Base-by-base conservation (phyloP, 1,284 basidiomycete genomes). In the Leccinum subrobustum region DNA sequence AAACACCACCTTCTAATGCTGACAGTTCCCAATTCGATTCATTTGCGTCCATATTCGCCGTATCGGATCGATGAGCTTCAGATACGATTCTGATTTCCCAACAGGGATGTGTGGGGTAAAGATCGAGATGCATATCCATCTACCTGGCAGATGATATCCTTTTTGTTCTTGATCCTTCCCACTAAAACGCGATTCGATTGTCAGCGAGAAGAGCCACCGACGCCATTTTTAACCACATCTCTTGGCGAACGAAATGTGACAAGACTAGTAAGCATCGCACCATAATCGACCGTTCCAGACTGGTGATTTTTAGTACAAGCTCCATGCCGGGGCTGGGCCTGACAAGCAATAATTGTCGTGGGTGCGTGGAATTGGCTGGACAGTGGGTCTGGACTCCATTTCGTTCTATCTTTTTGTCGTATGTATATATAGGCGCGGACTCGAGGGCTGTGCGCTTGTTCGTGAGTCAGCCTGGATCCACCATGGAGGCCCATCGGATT, bases 271-370 rank as follows among this genome's bases (percentile, higher is more conserved):
- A 48, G 14, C 47, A 12, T 23, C 52, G 18, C 18, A 12, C 9
- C 42, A 18, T 6, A 44, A 44, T 54, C 52, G 63, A 65, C 23
- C 60, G 55, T n/a, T 65, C 63, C 27, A 65, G 62, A 64, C 53
- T 9, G 20, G 44, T 1, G 1, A 23, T 25, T 35, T 44, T 44
- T 44, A 20, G 42, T 6, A 29, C 27, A 27, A 6, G 18, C 42
- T 20, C 18, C 42, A 44, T 44, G 11, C 42, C 18, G 42, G 9
- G 42, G 42, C 42, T 44, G 18, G 42, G 18, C 42, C 42, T 11
- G 25, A 18, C 33, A 61, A 6, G 33, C 12, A 33, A 31, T 42
- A 11, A 18, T 3, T 8, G 16, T 60, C 47, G 20, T 4, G 42
- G 9, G 37, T 35, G 52, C 58, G 29, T 39, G 11, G 4, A 47